Evolutionary conservation across 805 yeast genomes (phyloP).

Genomic region (Cyberlindnera saturnus): DNA sequence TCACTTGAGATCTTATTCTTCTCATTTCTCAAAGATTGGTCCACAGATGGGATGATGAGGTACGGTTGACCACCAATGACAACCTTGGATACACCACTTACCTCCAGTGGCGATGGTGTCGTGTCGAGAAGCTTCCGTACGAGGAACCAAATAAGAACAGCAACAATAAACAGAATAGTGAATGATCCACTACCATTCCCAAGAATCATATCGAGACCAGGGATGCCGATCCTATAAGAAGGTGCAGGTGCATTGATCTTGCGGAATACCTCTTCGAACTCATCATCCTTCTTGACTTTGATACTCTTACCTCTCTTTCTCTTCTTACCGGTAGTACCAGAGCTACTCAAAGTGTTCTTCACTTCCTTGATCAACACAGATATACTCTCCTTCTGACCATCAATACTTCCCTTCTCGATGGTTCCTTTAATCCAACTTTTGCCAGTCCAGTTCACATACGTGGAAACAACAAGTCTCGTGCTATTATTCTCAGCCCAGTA

Average conservation of each 20-base stretch:
- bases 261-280: background rate
- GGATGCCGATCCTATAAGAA: constrained; percentile 1
- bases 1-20: constrained; percentile 9
- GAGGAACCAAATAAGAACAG: background rate
- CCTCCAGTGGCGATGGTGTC: background rate
- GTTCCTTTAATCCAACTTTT: constrained; percentile 73
- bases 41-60: constrained; percentile 17
- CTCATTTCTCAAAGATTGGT: constrained; percentile 3
- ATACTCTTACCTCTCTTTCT: constrained; percentile 14
- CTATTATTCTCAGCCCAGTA: constrained; percentile 58
- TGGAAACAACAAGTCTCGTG: constrained; percentile 49
- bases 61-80: constrained; percentile 19
- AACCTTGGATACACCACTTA: constrained; percentile 10
- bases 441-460: constrained; percentile 64
- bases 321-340: constrained; percentile 7
- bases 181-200: background rate
- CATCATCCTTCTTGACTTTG: constrained; percentile 1
- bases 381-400: constrained; percentile 64
- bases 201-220: background rate
- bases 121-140: background rate
- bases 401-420: constrained; percentile 68
- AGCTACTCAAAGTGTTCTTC: constrained; percentile 23
- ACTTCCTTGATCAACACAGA: constrained; percentile 37
- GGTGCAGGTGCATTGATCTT: background rate
- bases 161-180: background rate